A percentile compares a stretch with the other conserved stretches of the same genome.
Conservation (phyloP, 164 flowering plant species). For the Annona cherimola region DNA sequence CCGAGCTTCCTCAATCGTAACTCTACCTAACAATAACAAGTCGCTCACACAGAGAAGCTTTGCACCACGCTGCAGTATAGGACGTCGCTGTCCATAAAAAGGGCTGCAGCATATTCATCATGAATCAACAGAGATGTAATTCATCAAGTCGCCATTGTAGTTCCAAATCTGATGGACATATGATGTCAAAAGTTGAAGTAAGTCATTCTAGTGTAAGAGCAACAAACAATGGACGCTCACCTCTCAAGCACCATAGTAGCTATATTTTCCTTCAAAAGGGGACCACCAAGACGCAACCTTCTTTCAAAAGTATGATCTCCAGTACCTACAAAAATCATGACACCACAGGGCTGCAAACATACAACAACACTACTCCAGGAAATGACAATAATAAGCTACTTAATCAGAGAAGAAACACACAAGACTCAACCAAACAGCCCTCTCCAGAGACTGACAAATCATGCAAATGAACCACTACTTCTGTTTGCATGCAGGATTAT, state of each 20-base stretch:
- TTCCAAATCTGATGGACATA: neutral
- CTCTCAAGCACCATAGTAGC: constrained; percentile 99
- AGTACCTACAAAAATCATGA: constrained; percentile 48
- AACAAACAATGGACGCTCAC: constrained; percentile 24
- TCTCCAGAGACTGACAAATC: too few relatives aligned
- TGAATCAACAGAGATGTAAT: constrained; percentile 7
- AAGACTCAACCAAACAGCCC: too few relatives aligned
- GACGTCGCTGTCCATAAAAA: constrained; percentile 88
- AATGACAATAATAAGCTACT: too few relatives aligned
- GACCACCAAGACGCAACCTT: constrained; percentile 93
- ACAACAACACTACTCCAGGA: too few relatives aligned
- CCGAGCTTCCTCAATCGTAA: constrained; percentile 88
- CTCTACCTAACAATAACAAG: constrained; percentile 83
- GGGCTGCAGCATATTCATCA: constrained; percentile 54
- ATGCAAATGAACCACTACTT: too few relatives aligned
- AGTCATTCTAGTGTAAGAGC: constrained; percentile 8
- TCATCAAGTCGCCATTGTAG: neutral
- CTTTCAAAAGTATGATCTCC: constrained; percentile 96
- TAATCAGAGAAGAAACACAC: too few relatives aligned
- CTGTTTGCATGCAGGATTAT: too few relatives aligned
- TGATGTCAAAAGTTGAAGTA: neutral
- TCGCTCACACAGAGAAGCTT: constrained; percentile 95
- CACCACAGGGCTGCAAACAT: neutral
- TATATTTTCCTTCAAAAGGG: constrained; percentile 83
- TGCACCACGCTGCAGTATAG: constrained; percentile 76